Conservation (phyloP, 208 protist species). For the Sergeia podlipaevii region DNA sequence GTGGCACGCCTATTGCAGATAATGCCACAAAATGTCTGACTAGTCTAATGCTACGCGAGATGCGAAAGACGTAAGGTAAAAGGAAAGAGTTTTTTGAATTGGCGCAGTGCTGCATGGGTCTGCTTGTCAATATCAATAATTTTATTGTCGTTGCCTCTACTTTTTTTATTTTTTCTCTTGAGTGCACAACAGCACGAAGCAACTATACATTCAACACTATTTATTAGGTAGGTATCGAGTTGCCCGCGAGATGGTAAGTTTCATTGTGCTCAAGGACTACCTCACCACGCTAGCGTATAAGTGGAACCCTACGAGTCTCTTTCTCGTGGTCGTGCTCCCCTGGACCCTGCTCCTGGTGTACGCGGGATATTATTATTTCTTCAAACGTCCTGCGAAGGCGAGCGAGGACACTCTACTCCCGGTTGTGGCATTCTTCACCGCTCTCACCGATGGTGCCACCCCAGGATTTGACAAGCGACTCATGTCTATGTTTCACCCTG, state of each 20-base stretch:
- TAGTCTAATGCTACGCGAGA: too few relatives aligned
- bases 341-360: conserved; percentile 37
- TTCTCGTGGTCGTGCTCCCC: conserved; percentile 29
- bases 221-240: background rate
- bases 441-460: conserved; percentile 61
- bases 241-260: too few relatives aligned
- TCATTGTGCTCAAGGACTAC: conserved; percentile 10
- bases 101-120: too few relatives aligned
- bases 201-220: too few relatives aligned
- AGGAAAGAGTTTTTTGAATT: too few relatives aligned
- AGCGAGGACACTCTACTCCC: conserved; percentile 32
- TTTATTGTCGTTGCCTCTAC: too few relatives aligned
- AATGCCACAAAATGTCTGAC: too few relatives aligned
- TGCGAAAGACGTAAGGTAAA: too few relatives aligned
- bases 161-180: too few relatives aligned
- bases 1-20: too few relatives aligned
- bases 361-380: conserved; percentile 39
- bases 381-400: conserved; percentile 34
- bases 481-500: conserved; percentile 71
- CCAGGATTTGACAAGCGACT: conserved; percentile 66
- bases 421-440: conserved; percentile 63
- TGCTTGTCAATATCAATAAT: too few relatives aligned
- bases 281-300: conserved; percentile 16
- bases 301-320: conserved; percentile 13
- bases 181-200: too few relatives aligned